These are phyloP conservation scores for Hypoxylon cercidicola DNA, from an alignment of 495 filamentous ascomycete species.

Conservation along the genomic window DNA sequence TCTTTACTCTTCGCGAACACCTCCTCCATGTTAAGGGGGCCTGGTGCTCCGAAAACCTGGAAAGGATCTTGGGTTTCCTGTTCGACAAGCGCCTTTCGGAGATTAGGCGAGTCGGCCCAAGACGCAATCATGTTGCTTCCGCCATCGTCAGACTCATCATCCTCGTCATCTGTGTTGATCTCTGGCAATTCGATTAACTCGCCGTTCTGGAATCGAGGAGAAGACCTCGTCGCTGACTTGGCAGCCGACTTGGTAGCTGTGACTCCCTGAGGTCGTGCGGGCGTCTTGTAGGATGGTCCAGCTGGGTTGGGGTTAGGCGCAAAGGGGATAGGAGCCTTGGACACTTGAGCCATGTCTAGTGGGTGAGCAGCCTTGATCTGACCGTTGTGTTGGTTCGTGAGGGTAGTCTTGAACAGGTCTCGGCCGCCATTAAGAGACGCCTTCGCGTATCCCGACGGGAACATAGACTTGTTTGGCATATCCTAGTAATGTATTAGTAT, in stretches of 20 bases:
- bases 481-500: constrained; percentile 57
- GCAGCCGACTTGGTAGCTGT: constrained; percentile 54
- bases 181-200: constrained; percentile 88
- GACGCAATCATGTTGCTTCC: constrained; percentile 68
- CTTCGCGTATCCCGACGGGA: constrained; percentile 70
- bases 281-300: constrained; percentile 69
- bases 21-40: constrained; percentile 89
- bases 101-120: constrained; percentile 87
- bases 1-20: constrained; percentile 88
- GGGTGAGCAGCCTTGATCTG: constrained; percentile 71
- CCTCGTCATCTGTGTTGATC: constrained; percentile 87
- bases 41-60: constrained; percentile 87
- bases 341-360: constrained; percentile 81
- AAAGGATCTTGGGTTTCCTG: constrained; percentile 90
- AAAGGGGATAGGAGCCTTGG: constrained; percentile 90
- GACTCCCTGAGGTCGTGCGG: constrained; percentile 59
- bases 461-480: constrained; percentile 68
- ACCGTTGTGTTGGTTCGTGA: constrained; percentile 62
- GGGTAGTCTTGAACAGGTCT: constrained; percentile 60
- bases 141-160: constrained; percentile 73
- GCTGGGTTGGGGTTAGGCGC: constrained; percentile 71
- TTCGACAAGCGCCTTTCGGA: constrained; percentile 71
- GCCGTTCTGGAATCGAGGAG: constrained; percentile 80
- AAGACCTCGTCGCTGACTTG: constrained; percentile 70
- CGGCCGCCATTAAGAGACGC: constrained; percentile 48